A percentile compares a stretch with the other conserved stretches of the same genome.
Evolutionary conservation across 345 rosid genomes (phyloP).

Genomic region (Citrus unshiu): DNA sequence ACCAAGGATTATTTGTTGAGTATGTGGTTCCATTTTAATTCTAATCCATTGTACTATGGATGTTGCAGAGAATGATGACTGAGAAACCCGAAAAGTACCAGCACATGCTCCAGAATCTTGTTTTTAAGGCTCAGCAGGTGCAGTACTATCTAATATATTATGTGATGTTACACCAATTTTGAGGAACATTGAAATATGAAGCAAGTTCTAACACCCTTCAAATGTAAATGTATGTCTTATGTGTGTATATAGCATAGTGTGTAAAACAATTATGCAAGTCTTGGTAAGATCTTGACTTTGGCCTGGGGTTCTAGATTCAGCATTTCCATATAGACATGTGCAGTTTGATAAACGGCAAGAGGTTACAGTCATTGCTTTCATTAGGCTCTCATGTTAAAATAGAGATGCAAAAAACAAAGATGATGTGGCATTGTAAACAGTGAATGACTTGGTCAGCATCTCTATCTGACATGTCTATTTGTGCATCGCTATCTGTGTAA

Average conservation of each 20-base stretch:
- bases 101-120: conserved; percentile 90
- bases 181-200: background rate
- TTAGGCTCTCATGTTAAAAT: background rate
- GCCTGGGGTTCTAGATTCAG: background rate
- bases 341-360: background rate
- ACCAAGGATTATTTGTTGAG: background rate
- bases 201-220: background rate
- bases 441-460: background rate
- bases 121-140: conserved; percentile 98
- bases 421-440: background rate
- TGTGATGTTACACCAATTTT: background rate
- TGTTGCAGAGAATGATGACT: conserved; percentile 96
- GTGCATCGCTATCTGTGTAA: background rate
- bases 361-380: background rate
- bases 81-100: conserved; percentile 93
- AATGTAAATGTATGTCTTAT: background rate
- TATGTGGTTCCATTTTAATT: background rate
- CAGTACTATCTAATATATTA: background rate
- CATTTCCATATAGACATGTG: background rate
- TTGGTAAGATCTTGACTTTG: background rate
- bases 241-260: background rate
- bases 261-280: background rate
- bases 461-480: background rate
- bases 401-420: background rate
- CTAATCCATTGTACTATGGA: conserved; percentile 17